Conservation (phyloP, 306 rosid species). For the Sindora glabra region DNA sequence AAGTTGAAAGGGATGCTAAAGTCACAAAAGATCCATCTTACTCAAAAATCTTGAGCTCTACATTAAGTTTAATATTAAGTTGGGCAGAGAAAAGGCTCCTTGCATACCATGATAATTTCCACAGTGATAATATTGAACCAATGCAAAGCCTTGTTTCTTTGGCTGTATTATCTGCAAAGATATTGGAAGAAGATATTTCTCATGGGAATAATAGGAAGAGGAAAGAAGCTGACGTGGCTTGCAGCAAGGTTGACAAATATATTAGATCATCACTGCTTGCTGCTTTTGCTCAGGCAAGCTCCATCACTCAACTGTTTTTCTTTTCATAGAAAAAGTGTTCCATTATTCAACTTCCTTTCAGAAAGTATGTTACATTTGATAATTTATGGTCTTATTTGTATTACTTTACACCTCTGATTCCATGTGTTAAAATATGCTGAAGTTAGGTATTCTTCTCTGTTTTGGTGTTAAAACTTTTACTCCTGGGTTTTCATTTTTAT, state of each 20-base stretch:
- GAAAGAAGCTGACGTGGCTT: conserved; percentile 40
- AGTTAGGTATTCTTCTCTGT: background rate
- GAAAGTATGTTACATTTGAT: background rate
- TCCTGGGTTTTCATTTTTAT: background rate
- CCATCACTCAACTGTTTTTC: conserved; percentile 4
- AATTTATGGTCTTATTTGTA: background rate
- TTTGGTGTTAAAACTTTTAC: background rate
- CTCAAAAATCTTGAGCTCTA: conserved; percentile 42
- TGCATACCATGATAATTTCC: conserved; percentile 60
- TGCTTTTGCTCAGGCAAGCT: conserved; percentile 82
- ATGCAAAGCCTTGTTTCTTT: conserved; percentile 69
- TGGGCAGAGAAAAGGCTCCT: conserved; percentile 88
- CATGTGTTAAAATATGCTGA: no score
- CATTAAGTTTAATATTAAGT: conserved; percentile 38
- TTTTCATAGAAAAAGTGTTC: no score
- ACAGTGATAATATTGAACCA: conserved; percentile 60
- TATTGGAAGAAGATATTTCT: conserved; percentile 47
- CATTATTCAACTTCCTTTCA: conserved; percentile 1
- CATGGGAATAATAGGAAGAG: conserved; percentile 38
- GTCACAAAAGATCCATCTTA: conserved; percentile 41
- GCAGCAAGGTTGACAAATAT: conserved; percentile 57
- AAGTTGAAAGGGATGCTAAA: conserved; percentile 62
- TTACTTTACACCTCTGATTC: background rate
- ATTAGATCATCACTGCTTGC: conserved; percentile 68
- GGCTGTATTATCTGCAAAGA: conserved; percentile 62